Percentiles rank a stretch among this genome's conserved stretches.
Evolutionary conservation across 2,329 filamentous ascomycete genomes (phyloP).

Genomic region (Xylariales sp.): DNA sequence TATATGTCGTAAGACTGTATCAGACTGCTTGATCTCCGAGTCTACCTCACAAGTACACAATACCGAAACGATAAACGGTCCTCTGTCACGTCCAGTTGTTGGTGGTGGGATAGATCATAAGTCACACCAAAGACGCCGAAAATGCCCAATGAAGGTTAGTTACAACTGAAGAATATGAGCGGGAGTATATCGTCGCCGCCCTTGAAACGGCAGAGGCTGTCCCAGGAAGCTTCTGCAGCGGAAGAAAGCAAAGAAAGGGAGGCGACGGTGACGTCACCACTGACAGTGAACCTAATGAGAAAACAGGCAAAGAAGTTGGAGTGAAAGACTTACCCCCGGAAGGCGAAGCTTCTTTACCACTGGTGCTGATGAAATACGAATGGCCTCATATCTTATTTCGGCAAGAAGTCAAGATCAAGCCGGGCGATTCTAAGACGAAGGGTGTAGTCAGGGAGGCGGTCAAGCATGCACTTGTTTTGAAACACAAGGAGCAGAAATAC

Average conservation of each 20-base stretch:
- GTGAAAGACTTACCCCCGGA: constrained; percentile 7
- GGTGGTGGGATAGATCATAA: too few species aligned
- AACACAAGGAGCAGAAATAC: not conserved
- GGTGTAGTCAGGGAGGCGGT: constrained; percentile 4
- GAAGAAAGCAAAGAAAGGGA: not conserved
- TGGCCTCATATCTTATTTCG: constrained; percentile 13
- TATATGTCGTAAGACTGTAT: too few species aligned
- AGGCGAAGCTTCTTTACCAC: constrained; percentile 8
- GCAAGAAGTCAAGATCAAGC: constrained; percentile 14
- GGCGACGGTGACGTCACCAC: not conserved
- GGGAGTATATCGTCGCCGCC: constrained; percentile 2
- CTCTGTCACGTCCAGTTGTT: too few species aligned
- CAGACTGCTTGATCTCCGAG: too few species aligned
- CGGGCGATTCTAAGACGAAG: constrained; percentile 6
- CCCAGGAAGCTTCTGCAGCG: constrained; percentile 22
- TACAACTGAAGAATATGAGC: not conserved
- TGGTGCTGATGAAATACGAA: constrained; percentile 2
- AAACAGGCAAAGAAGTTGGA: constrained; percentile 22
- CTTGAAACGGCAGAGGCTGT: constrained; percentile 26
- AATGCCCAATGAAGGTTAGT: not conserved
- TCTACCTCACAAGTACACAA: too few species aligned
- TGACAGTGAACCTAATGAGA: not conserved
- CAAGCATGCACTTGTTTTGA: not conserved
- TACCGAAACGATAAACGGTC: too few species aligned
- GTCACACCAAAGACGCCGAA: too few species aligned